phyloP scores from a whole-genome alignment of 805 yeast genomes.

The Wickerhamiella allomyrinae region DNA sequence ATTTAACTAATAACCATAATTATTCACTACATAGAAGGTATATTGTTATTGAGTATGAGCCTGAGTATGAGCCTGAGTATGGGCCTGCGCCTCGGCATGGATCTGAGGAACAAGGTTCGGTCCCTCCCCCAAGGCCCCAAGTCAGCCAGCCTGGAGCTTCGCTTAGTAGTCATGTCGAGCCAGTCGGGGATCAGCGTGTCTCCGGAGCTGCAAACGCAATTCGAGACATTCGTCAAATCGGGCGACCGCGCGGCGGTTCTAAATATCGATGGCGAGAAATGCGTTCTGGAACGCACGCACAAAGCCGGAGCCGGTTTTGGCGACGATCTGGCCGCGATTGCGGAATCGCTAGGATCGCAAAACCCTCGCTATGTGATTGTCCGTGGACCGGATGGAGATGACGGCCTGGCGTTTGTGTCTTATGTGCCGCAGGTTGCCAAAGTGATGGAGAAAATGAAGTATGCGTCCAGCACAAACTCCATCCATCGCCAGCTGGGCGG shows the following conservation, averaged over 20 bases:
- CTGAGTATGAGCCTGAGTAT: too few species aligned
- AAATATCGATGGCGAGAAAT: slow-evolving; percentile 24
- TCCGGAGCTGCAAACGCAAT: slow-evolving; percentile 31
- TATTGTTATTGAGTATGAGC: too few species aligned
- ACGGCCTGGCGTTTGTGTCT: slow-evolving; percentile 44
- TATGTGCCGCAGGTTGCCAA: slow-evolving; percentile 79
- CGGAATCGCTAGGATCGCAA: slow-evolving; percentile 22
- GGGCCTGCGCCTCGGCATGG: too few species aligned
- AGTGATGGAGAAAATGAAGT: slow-evolving; percentile 78
- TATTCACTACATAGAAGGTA: too few species aligned
- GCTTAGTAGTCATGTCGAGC: slow-evolving; percentile 37
- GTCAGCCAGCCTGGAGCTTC: too few species aligned
- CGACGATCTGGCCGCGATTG: slow-evolving; percentile 28
- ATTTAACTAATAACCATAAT: too few species aligned
- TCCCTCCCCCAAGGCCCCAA: too few species aligned
- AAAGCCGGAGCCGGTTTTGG: slow-evolving; percentile 22
- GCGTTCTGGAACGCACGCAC: slow-evolving; percentile 26
- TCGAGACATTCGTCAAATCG: slow-evolving; percentile 30
- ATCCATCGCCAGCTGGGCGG: slow-evolving; percentile 62
- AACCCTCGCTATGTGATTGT: slow-evolving; percentile 40
- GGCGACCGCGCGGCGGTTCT: slow-evolving; percentile 28
- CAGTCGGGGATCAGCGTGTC: slow-evolving; percentile 49
- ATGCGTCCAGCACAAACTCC: slow-evolving; percentile 79
- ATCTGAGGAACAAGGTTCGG: too few species aligned
- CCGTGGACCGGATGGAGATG: slow-evolving; percentile 15